Percentiles rank a stretch among this genome's conserved stretches.
phyloP scores from a whole-genome alignment of 495 filamentous ascomycete species.

The Letharia lupina region DNA sequence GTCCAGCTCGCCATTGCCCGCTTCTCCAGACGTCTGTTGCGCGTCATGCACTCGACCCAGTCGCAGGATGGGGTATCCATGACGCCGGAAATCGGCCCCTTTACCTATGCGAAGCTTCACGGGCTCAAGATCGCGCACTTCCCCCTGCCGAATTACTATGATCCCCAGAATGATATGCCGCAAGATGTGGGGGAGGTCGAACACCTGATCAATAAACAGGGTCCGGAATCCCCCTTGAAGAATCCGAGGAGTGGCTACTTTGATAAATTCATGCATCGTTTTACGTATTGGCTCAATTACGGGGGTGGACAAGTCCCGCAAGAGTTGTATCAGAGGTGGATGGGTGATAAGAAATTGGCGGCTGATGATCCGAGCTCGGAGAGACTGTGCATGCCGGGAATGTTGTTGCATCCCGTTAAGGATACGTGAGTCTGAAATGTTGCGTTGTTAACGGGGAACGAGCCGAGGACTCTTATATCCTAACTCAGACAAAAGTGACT shows the following conservation, averaged over 20 bases:
- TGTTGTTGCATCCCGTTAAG: too few relatives aligned
- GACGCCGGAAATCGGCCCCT: not conserved
- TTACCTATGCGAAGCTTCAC: not conserved
- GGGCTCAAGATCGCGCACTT: not conserved
- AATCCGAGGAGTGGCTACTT: not conserved
- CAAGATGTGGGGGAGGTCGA: not conserved
- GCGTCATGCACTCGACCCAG: not conserved
- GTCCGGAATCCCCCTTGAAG: not conserved
- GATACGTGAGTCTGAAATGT: too few relatives aligned
- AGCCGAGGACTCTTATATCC: too few relatives aligned
- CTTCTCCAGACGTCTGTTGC: not conserved
- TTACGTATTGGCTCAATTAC: too few relatives aligned
- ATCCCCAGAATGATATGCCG: not conserved
- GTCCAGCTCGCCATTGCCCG: constrained; percentile 1
- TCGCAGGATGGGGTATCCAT: not conserved
- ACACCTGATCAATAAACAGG: not conserved
- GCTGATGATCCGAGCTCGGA: too few relatives aligned
- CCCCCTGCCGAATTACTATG: not conserved
- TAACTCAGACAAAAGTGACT: too few relatives aligned
- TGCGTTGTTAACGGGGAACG: too few relatives aligned
- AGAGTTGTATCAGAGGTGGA: too few relatives aligned
- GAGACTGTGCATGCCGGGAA: too few relatives aligned
- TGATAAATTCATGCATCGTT: not conserved
- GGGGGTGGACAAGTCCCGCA: too few relatives aligned
- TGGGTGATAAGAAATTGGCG: too few relatives aligned